Base-by-base conservation (phyloP, 768 basidiomycete species). In the Russula griseocarnosa region DNA sequence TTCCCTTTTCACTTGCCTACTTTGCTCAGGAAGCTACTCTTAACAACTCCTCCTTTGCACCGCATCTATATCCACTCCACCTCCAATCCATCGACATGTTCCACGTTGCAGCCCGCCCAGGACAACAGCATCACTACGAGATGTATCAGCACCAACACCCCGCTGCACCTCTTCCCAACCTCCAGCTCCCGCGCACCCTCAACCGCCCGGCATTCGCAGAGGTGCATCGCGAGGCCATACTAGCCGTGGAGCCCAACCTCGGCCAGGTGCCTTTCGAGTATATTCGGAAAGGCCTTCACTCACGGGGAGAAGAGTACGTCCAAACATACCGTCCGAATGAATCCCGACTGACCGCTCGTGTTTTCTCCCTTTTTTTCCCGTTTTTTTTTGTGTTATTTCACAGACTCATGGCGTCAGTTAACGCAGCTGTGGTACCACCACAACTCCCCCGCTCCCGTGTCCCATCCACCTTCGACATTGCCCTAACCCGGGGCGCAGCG, bases 131-230 rank as follows among this genome's bases (percentile, higher is more conserved):
- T 20, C 44, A 58, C 53, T 54, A 54, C 66, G 68, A 61, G 6
- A 69, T 69, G 66, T 60, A 58, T 34, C 68, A 69, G 66, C 61
- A 61, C 40, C 67, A 61, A n/a, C 65, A 66, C 24, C 32, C 58
- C 13, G 56, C 65, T 30, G 46, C 71, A 55, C 74, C 66, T 34
- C 72, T 69, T 67, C 77, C 66, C 57, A 76, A 72, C 68, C 79
- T 90, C 13, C 86, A 89, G 69, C 83, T 92, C 26, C 90, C 88
- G n/a, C 82, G 88, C 60, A 83, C 78, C 46, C 84, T 92, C 55
- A 76, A 81, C 36, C 82, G 87, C 13, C 88, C 90, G 5, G 74
- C 78, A 3, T 86, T 82, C 67, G 70, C 76, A 46, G 82, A 85
- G 62, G 80, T 89, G 46, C 79, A 83, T 44, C 76, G 79, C 52